Evolutionary conservation across 2,329 filamentous ascomycete genomes (phyloP).

Genomic region (Aspergillus proliferans): DNA sequence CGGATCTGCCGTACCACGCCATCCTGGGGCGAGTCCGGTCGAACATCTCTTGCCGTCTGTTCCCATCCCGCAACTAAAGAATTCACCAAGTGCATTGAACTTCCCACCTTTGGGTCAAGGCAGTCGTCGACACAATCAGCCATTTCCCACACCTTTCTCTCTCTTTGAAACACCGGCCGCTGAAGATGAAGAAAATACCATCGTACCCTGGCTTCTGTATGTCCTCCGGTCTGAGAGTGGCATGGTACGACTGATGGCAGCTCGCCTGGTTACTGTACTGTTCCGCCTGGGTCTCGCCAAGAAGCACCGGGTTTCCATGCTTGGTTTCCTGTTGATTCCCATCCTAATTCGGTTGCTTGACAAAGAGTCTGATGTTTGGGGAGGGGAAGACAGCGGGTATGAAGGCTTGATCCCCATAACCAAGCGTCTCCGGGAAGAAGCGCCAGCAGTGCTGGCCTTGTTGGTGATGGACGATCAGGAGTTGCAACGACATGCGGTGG

Average conservation of each 20-base stretch:
- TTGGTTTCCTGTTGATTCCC: conserved; percentile 64
- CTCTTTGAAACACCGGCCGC: conserved; percentile 34
- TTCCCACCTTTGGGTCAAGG: conserved; percentile 50
- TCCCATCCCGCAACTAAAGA: conserved; percentile 28
- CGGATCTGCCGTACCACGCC: conserved; percentile 44
- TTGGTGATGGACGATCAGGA: conserved; percentile 71
- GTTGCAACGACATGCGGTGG: conserved; percentile 75
- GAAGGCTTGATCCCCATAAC: conserved; percentile 36
- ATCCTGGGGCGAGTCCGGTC: conserved; percentile 50
- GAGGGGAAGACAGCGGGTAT: conserved; percentile 35
- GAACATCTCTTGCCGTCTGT: conserved; percentile 58
- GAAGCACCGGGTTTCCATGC: conserved; percentile 56
- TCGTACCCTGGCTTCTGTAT: conserved; percentile 68
- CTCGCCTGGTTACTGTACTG: conserved; percentile 61
- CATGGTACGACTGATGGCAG: conserved; percentile 60
- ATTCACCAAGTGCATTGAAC: conserved; percentile 30
- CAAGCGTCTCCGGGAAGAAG: conserved; percentile 59
- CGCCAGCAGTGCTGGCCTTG: conserved; percentile 68
- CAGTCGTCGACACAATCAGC: conserved; percentile 29
- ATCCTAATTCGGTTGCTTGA: conserved; percentile 62
- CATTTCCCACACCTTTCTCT: conserved; percentile 29
- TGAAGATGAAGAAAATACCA: conserved; percentile 62
- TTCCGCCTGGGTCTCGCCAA: conserved; percentile 63
- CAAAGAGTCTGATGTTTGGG: conserved; percentile 40
- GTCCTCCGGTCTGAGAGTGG: conserved; percentile 54